A percentile compares a stretch with the other conserved stretches of the same genome.
phyloP scores from a whole-genome alignment of 257 asterid genomes.

The Nicotiana knightiana region DNA sequence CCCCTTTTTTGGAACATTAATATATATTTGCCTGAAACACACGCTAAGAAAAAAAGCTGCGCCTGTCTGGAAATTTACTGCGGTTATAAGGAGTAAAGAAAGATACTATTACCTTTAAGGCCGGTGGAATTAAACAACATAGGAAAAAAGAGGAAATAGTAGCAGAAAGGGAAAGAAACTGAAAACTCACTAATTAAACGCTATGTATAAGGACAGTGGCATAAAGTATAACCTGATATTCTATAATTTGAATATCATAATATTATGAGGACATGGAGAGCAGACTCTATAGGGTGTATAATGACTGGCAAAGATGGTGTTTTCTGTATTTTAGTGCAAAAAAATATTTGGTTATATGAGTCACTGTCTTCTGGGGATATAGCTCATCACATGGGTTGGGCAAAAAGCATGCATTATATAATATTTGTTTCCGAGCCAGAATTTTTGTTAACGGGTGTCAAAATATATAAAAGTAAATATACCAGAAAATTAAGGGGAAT shows the following conservation, averaged over 20 bases:
- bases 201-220: neutral
- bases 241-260: neutral
- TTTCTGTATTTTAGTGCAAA: neutral
- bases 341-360: neutral
- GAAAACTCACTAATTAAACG: neutral
- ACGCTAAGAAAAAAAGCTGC: slow-evolving; percentile 26
- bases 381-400: neutral
- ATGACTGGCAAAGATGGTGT: neutral
- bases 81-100: neutral
- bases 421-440: neutral
- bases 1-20: slow-evolving; percentile 3
- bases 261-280: neutral
- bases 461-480: no score
- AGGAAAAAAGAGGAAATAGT: neutral
- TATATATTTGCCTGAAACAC: slow-evolving; percentile 32
- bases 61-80: slow-evolving; percentile 4
- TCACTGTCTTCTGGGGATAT: neutral
- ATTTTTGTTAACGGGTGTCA: no score
- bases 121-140: neutral
- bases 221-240: neutral
- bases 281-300: neutral
- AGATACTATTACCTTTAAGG: neutral
- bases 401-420: neutral
- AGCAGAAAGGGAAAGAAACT: neutral
- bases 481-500: no score